Evolutionary conservation across 2,329 filamentous ascomycete genomes (phyloP), one percentile per base, ranked within the genome.

Genomic region (Cercospora zeina): DNA sequence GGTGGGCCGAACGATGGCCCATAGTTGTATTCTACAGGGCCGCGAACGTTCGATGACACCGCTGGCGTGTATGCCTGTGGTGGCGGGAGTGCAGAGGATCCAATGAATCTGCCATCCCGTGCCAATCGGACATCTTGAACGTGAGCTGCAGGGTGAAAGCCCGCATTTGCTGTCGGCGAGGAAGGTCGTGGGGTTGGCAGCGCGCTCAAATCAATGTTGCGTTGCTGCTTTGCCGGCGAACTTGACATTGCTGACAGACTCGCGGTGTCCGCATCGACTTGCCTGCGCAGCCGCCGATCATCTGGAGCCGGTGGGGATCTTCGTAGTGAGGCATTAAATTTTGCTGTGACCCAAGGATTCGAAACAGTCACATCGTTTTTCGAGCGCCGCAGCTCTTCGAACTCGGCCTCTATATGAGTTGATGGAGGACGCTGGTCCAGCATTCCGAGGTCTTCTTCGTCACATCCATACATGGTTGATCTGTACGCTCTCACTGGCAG

Each of bases 321-420:
- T 14, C 62, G 58, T 21, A 47, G 37, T 21, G 66, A 62, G 1
- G 69, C 58, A 50, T 81, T 81, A 74, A 83, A 76, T 62, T 78
- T 80, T 24, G 81, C 80, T 47, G 80, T 75, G 0, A 77, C 78
- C 79, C 80, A 83, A 1, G 81, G 81, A 63, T 83, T 82, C 1
- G 76, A 79, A 4, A 78, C 58, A 3, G 65, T 70, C 27, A 72
- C 67, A 58, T 76, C 72, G 51, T 67, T 73, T 2, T 64, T 68
- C 21, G 68, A 73, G 39, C 74, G 71, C 33, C 72, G 69, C 24
- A 71, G 62, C 57, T 75, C 72, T 36, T 70, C 70, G 7, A 76
- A 71, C 21, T 73, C 70, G n/a, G 55, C 64, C 37, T 68, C 65
- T 1, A 60, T 64, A 4, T 59, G 47, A 8, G 62, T 64, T 21